A percentile compares a stretch with the other conserved stretches of the same genome.
Evolutionary conservation across 2,329 filamentous ascomycete species (phyloP).

Genomic region (Emydomyces testavorans): DNA sequence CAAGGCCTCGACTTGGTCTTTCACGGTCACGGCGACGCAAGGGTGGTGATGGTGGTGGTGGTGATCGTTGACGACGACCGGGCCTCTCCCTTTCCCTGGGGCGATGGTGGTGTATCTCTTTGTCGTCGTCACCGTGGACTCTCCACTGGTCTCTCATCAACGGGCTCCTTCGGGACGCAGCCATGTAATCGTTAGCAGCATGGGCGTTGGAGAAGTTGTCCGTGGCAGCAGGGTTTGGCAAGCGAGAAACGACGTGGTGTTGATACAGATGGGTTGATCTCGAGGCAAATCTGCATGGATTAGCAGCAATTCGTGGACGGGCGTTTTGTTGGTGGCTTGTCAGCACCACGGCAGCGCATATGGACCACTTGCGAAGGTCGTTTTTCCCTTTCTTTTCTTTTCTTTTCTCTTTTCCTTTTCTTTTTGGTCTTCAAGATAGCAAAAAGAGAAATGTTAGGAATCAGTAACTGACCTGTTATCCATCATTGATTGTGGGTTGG

Average conservation of each 20-base stretch:
- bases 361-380: constrained; percentile 14
- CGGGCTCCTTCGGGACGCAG: constrained; percentile 40
- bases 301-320: constrained; percentile 12
- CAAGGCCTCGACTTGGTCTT: constrained; percentile 23
- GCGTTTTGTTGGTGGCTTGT: constrained; percentile 12
- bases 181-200: constrained; percentile 39
- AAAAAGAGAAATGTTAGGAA: background rate
- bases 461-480: constrained; percentile 1
- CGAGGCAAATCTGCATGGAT: constrained; percentile 7
- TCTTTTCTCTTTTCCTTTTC: background rate
- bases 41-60: constrained; percentile 29
- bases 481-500: background rate
- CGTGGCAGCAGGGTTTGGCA: background rate
- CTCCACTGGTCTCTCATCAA: constrained; percentile 42
- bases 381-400: no score
- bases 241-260: background rate
- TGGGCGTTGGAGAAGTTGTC: constrained; percentile 21
- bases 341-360: constrained; percentile 15
- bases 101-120: constrained; percentile 27
- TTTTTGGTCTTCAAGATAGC: background rate
- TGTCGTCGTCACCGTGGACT: constrained; percentile 33
- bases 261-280: constrained; percentile 3
- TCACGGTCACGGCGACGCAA: constrained; percentile 26
- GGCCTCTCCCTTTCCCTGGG: constrained; percentile 18
- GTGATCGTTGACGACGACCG: constrained; percentile 33